phyloP scores from a whole-genome alignment of 2,329 filamentous ascomycete genomes.

The Tolypocladium amazonense region DNA sequence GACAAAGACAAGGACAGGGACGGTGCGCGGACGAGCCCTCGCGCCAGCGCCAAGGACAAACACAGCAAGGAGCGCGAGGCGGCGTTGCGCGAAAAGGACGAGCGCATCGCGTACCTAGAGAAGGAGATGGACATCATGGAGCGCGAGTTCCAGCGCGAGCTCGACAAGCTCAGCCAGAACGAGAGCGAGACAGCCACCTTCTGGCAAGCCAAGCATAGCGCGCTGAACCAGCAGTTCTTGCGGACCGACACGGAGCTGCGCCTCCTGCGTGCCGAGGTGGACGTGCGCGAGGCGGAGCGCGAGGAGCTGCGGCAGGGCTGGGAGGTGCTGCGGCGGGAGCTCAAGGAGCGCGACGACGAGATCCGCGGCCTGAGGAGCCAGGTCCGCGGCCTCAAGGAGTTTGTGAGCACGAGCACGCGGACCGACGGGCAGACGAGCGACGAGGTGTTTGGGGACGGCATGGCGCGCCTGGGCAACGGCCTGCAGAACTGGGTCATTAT shows the following conservation, averaged over 20 bases:
- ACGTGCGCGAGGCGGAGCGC: conserved; percentile 33
- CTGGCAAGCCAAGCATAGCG: conserved; percentile 47
- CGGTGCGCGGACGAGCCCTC: not conserved
- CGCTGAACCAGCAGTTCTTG: conserved; percentile 40
- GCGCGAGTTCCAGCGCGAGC: conserved; percentile 39
- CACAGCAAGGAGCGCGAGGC: conserved; percentile 8
- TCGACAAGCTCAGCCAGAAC: conserved; percentile 40
- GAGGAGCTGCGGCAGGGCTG: conserved; percentile 39
- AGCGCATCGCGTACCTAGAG: conserved; percentile 40
- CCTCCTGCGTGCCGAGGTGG: conserved; percentile 37
- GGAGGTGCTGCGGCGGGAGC: conserved; percentile 33
- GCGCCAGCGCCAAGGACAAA: conserved; percentile 4
- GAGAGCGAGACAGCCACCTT: conserved; percentile 45
- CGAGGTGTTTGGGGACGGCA: conserved; percentile 52
- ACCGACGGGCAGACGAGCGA: conserved; percentile 53
- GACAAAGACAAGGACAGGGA: not conserved
- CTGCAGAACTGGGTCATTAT: conserved; percentile 67
- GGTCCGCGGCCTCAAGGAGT: conserved; percentile 58
- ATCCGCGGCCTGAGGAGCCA: conserved; percentile 44
- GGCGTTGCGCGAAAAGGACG: conserved; percentile 35
- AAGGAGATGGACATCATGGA: conserved; percentile 42
- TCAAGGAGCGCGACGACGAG: conserved; percentile 44
- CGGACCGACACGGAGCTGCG: conserved; percentile 42
- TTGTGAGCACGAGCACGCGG: conserved; percentile 56
- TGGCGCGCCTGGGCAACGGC: conserved; percentile 53